Conservation (phyloP, 1,284 basidiomycete genomes). For the Malassezia obtusa region DNA sequence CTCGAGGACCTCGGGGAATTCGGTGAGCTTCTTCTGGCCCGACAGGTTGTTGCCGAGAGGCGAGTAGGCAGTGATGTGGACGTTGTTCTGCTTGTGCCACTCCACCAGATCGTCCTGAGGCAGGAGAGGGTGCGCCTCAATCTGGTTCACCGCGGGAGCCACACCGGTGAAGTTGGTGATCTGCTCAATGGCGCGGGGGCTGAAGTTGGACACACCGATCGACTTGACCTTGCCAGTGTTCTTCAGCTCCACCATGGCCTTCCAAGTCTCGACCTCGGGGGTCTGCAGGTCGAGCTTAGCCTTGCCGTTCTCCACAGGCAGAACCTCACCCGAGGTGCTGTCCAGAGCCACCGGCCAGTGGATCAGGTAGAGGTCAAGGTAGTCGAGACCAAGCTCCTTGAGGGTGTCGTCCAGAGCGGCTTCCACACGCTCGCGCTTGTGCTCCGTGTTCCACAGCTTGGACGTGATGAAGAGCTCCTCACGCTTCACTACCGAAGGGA, state of each 20-base stretch:
- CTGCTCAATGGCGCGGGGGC: conserved; percentile 58
- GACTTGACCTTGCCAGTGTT: conserved; percentile 48
- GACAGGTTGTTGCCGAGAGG: conserved; percentile 49
- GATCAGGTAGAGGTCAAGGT: conserved; percentile 56
- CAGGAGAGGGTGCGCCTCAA: conserved; percentile 65
- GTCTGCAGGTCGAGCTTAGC: conserved; percentile 58
- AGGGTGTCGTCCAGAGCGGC: conserved; percentile 49
- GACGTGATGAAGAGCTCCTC: conserved; percentile 53
- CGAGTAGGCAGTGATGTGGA: conserved; percentile 49
- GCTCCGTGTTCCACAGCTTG: conserved; percentile 60
- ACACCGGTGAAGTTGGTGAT: conserved; percentile 67
- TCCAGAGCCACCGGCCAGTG: conserved; percentile 67
- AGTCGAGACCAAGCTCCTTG: conserved; percentile 47
- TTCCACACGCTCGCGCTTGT: conserved; percentile 49
- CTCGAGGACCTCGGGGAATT: conserved; percentile 42
- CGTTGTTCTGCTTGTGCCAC: conserved; percentile 34
- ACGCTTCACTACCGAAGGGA: conserved; percentile 49
- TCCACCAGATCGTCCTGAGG: conserved; percentile 41
- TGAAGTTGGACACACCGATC: conserved; percentile 67
- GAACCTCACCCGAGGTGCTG: conserved; percentile 45
- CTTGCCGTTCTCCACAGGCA: conserved; percentile 53
- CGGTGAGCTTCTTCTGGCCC: conserved; percentile 33
- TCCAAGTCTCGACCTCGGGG: conserved; percentile 68
- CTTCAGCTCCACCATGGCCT: conserved; percentile 60
- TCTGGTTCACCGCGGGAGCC: conserved; percentile 68